Evolutionary conservation across 2,329 filamentous ascomycete genomes (phyloP).

Genomic region (Aspergillus ustus): DNA sequence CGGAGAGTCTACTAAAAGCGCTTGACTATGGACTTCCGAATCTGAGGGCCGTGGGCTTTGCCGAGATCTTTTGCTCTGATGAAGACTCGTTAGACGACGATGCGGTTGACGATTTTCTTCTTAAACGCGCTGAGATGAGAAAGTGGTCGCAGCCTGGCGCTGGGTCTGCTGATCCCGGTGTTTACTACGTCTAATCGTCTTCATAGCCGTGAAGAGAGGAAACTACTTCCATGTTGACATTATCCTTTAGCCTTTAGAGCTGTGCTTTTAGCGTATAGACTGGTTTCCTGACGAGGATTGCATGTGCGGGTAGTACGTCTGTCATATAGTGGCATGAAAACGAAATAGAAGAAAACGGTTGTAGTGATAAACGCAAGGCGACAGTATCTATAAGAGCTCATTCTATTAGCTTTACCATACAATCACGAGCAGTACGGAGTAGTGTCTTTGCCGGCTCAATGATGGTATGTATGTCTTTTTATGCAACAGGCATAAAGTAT

Average conservation of each 20-base stretch:
- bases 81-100: conserved; percentile 28
- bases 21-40: conserved; percentile 30
- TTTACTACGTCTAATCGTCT: conserved; percentile 23
- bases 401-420: neutral
- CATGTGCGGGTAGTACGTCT: neutral
- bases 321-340: neutral
- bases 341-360: neutral
- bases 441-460: neutral
- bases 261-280: neutral
- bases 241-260: neutral
- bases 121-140: conserved; percentile 21
- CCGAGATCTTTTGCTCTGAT: conserved; percentile 30
- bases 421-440: neutral
- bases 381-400: neutral
- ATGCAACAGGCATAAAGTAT: conserved; percentile 10
- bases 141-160: neutral
- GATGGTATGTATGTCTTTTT: no score
- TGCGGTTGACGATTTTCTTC: conserved; percentile 34
- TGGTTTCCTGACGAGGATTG: neutral
- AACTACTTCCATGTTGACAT: neutral
- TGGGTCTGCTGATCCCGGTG: conserved; percentile 11
- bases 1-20: conserved; percentile 26
- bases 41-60: conserved; percentile 33
- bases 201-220: neutral
- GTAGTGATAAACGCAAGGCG: neutral